A percentile compares a stretch with the other conserved stretches of the same genome.
phyloP scores from a whole-genome alignment of 177 flowering plant species.

The Vitis hybrid region DNA sequence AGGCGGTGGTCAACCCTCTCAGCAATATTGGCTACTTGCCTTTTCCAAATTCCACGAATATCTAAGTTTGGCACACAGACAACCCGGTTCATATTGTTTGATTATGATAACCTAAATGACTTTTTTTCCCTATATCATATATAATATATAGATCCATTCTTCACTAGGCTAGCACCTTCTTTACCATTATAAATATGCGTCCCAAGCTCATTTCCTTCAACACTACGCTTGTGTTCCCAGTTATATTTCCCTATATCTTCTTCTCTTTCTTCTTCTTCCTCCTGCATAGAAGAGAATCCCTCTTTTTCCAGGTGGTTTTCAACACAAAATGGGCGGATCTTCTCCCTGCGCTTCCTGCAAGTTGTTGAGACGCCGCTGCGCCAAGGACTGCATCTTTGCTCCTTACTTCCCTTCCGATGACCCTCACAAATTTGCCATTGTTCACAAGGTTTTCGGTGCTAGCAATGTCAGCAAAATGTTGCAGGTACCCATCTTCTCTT shows the following conservation, averaged over 20 bases:
- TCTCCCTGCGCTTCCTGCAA: slow-evolving; percentile 79
- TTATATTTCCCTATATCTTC: not conserved
- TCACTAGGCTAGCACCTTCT: slow-evolving; percentile 7
- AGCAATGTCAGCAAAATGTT: slow-evolving; percentile 78
- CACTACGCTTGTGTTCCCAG: slow-evolving; percentile 5
- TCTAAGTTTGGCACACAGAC: too few species aligned
- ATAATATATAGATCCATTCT: slow-evolving; percentile 16
- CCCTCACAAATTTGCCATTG: slow-evolving; percentile 57
- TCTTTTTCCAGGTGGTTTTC: not conserved
- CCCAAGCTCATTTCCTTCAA: slow-evolving; percentile 15
- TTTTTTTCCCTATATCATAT: not conserved
- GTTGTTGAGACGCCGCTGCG: slow-evolving; percentile 64
- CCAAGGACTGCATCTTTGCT: slow-evolving; percentile 66
- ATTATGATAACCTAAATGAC: too few species aligned
- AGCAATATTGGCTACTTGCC: not conserved
- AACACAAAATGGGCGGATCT: slow-evolving; percentile 26
- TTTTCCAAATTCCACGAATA: not conserved
- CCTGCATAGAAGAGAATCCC: not conserved
- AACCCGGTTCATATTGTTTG: too few species aligned
- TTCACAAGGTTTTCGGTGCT: slow-evolving; percentile 77
- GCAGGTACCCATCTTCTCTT: slow-evolving; percentile 33
- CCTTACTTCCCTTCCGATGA: slow-evolving; percentile 71
- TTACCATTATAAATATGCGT: slow-evolving; percentile 22
- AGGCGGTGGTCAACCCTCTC: slow-evolving; percentile 44
- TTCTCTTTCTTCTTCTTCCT: not conserved